phyloP scores from a whole-genome alignment of 371 early-diverging fungal species.

The Mortierella sp. region DNA sequence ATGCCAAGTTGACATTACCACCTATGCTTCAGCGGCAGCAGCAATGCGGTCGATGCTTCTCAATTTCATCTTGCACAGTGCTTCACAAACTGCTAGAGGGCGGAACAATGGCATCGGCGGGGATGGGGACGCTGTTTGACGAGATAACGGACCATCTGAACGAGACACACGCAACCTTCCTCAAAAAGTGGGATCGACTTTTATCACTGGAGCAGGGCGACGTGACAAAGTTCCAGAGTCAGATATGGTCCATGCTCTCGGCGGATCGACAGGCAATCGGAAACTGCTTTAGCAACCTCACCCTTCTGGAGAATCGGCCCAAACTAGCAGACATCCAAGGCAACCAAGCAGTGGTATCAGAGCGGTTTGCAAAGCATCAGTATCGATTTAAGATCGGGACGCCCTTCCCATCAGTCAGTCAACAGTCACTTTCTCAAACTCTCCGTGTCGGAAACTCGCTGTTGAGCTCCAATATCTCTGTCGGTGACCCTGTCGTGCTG shows the following conservation, averaged over 20 bases:
- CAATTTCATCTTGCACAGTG: slow-evolving; percentile 74
- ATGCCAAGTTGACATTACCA: slow-evolving; percentile 67
- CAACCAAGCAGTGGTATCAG: background rate
- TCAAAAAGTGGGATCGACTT: slow-evolving; percentile 84
- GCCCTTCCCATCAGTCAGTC: slow-evolving; percentile 14
- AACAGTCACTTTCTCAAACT: slow-evolving; percentile 29
- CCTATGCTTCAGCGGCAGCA: slow-evolving; percentile 76
- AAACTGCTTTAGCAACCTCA: slow-evolving; percentile 63
- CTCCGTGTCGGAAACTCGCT: slow-evolving; percentile 32
- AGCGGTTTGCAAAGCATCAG: slow-evolving; percentile 27
- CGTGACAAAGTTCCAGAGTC: slow-evolving; percentile 72
- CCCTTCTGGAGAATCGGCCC: slow-evolving; percentile 25
- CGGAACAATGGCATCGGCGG: slow-evolving; percentile 71
- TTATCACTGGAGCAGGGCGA: slow-evolving; percentile 88
- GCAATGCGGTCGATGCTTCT: slow-evolving; percentile 80
- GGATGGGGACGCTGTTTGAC: slow-evolving; percentile 72
- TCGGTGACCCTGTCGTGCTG: slow-evolving; percentile 89
- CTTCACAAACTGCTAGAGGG: slow-evolving; percentile 82
- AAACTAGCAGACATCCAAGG: background rate
- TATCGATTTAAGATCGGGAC: slow-evolving; percentile 47
- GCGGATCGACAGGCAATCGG: slow-evolving; percentile 69
- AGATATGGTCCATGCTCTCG: slow-evolving; percentile 85
- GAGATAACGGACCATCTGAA: slow-evolving; percentile 75
- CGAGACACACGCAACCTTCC: slow-evolving; percentile 72
- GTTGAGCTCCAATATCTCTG: slow-evolving; percentile 68